Evolutionary conservation across 352 stramenopile species (phyloP).

Genomic region (Globisporangium spinosum): DNA sequence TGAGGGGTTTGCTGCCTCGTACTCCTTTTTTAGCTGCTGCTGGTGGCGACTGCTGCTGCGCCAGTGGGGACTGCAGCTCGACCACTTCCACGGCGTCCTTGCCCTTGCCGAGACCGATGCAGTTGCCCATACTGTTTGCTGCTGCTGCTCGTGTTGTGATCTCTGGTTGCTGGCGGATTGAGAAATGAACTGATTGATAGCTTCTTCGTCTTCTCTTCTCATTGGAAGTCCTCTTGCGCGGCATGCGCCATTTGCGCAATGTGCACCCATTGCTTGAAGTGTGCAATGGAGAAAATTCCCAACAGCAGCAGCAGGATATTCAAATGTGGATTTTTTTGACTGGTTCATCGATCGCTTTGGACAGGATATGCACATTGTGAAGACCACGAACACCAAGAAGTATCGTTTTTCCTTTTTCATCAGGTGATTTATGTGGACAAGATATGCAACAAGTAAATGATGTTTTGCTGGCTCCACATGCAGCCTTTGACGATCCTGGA

Average conservation of each 20-base stretch:
- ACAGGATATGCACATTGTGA: too few species aligned
- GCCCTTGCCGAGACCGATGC: constrained; percentile 27
- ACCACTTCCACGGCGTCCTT: constrained; percentile 14
- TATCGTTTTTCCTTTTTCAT: too few species aligned
- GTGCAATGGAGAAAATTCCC: neutral
- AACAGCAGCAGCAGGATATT: neutral
- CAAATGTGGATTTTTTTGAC: neutral
- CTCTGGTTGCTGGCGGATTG: neutral
- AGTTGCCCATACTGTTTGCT: constrained; percentile 47
- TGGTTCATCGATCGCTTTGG: neutral
- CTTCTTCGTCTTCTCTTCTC: neutral
- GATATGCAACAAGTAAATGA: too few species aligned
- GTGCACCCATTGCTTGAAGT: neutral
- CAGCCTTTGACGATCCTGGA: too few species aligned
- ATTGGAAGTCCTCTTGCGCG: neutral
- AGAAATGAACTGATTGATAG: neutral
- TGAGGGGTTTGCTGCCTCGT: neutral
- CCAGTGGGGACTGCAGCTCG: constrained; percentile 11
- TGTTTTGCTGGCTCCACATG: too few species aligned
- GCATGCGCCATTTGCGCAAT: neutral
- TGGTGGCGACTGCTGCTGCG: neutral
- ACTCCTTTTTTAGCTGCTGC: constrained; percentile 4
- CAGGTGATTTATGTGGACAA: too few species aligned
- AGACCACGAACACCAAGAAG: too few species aligned
- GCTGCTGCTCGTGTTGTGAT: neutral